Conservation (phyloP, 768 basidiomycete genomes). For the Mrakia gelida region DNA sequence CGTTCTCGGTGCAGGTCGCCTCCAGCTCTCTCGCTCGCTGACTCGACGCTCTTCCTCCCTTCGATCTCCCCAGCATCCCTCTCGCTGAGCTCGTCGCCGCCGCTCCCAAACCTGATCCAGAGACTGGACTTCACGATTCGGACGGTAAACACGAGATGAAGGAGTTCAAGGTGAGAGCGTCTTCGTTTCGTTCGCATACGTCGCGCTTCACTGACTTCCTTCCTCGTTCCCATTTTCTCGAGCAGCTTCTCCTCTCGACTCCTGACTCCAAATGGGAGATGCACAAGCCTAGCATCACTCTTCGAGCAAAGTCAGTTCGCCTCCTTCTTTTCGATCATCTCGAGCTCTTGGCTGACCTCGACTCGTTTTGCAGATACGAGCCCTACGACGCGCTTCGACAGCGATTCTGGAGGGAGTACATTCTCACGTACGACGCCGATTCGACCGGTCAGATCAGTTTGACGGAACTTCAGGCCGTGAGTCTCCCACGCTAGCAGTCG, state of each 20-base stretch:
- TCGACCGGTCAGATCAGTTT: slow-evolving; percentile 69
- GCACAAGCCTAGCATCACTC: slow-evolving; percentile 62
- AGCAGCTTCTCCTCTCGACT: slow-evolving; percentile 56
- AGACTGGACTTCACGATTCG: slow-evolving; percentile 54
- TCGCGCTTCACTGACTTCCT: neutral
- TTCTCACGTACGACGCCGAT: slow-evolving; percentile 85
- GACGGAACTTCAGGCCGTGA: slow-evolving; percentile 53
- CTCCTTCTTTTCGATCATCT: too few species aligned
- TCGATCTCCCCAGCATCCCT: slow-evolving; percentile 48
- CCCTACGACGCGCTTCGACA: slow-evolving; percentile 62
- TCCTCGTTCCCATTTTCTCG: neutral
- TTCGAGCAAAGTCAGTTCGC: slow-evolving; percentile 59
- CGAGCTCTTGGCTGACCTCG: too few species aligned
- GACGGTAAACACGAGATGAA: slow-evolving; percentile 64
- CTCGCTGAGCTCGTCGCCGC: slow-evolving; percentile 64
- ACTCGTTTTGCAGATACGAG: slow-evolving; percentile 47
- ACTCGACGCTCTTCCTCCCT: neutral
- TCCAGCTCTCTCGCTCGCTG: too few species aligned
- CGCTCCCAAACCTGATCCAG: slow-evolving; percentile 59
- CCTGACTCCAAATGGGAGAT: slow-evolving; percentile 65
- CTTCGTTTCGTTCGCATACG: too few species aligned
- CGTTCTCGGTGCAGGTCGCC: neutral
- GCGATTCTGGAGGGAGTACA: slow-evolving; percentile 82
- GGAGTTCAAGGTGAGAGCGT: slow-evolving; percentile 52
- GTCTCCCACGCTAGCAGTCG: neutral